These are phyloP conservation scores for Sporothrix luriei DNA, from an alignment of 2,329 filamentous ascomycete genomes.

Conservation along the genomic window DNA sequence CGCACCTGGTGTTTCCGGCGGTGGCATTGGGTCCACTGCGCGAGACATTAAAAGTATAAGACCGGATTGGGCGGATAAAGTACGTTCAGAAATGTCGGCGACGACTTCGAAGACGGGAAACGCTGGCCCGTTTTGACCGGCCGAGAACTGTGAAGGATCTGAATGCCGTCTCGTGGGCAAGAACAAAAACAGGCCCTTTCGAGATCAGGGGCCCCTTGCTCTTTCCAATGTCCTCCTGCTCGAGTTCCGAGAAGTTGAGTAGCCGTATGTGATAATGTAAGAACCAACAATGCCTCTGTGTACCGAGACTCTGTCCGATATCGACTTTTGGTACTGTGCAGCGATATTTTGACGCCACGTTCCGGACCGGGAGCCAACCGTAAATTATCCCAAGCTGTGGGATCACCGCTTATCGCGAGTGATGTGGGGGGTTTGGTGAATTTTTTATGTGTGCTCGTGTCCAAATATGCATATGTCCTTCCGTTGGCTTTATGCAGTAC, in stretches of 20 bases:
- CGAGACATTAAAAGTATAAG: constrained; percentile 31
- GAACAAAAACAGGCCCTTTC: background rate
- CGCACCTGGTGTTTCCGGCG: constrained; percentile 49
- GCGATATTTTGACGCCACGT: background rate
- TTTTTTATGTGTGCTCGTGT: constrained; percentile 20
- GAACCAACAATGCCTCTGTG: constrained; percentile 2
- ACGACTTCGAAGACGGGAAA: background rate
- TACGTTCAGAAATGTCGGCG: background rate
- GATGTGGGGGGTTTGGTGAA: constrained; percentile 39
- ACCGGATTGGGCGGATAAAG: background rate
- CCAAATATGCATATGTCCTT: constrained; percentile 23
- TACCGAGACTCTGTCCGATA: background rate
- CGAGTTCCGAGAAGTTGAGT: background rate
- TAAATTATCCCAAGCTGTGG: constrained; percentile 6
- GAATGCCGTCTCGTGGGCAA: background rate
- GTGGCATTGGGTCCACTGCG: constrained; percentile 46
- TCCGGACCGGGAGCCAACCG: background rate
- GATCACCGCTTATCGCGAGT: constrained; percentile 33
- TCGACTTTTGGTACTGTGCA: background rate
- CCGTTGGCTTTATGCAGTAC: constrained; percentile 15
- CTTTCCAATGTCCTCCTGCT: background rate
- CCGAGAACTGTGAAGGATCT: background rate
- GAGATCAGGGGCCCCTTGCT: background rate
- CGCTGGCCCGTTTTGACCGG: background rate
- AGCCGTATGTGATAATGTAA: background rate